Conservation (phyloP, 176 grass and related monocot species). For the Triticum turgidum region DNA sequence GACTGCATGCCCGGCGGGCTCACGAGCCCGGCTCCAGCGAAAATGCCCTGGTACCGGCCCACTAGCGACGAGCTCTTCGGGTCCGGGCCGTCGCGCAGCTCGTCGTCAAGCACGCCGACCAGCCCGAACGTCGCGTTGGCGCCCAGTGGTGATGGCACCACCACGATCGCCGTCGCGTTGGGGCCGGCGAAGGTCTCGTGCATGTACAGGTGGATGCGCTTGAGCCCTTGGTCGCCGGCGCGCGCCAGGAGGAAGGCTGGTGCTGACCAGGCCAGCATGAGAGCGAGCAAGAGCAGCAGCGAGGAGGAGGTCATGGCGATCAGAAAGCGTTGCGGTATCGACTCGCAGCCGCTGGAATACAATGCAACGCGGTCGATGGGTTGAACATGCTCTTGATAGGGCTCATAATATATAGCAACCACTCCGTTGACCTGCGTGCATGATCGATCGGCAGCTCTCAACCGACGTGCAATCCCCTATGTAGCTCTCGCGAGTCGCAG, state of each 20-base stretch:
- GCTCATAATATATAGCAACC: background rate
- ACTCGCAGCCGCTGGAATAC: background rate
- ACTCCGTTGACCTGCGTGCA: background rate
- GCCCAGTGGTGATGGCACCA: background rate
- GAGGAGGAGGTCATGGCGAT: background rate
- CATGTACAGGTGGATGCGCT: slow-evolving; percentile 20
- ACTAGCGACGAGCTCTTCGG: background rate
- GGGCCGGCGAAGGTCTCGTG: slow-evolving; percentile 20
- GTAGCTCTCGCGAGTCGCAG: no score
- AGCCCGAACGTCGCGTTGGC: background rate
- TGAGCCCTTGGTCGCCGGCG: background rate
- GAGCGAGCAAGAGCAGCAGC: background rate
- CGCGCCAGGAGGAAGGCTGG: background rate
- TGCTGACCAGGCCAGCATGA: background rate
- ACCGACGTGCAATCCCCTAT: background rate
- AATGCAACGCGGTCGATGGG: background rate
- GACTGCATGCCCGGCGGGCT: background rate
- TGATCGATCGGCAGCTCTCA: background rate
- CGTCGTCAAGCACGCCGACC: slow-evolving; percentile 10
- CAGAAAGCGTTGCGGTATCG: background rate
- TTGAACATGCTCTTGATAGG: background rate
- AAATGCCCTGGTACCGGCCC: background rate
- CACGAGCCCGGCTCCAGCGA: background rate
- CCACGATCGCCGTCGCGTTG: background rate
- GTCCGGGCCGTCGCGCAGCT: slow-evolving; percentile 4